Evolutionary conservation across 345 rosid genomes (phyloP).

Genomic region (Erysimum cheiranthoides): DNA sequence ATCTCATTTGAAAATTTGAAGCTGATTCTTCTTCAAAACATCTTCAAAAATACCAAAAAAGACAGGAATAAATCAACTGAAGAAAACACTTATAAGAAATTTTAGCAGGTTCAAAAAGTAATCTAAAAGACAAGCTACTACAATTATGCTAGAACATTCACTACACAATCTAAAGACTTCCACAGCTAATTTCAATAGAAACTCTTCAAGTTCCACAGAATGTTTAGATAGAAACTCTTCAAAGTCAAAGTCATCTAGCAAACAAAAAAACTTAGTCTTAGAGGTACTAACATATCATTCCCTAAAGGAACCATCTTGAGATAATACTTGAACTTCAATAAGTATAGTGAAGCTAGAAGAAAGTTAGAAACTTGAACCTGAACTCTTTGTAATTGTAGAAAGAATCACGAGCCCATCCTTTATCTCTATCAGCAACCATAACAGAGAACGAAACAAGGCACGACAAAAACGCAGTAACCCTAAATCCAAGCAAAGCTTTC

Average conservation of each 20-base stretch:
- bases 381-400: conserved; percentile 81
- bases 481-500: conserved; percentile 60
- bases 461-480: conserved; percentile 65
- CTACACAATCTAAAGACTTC: no score
- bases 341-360: neutral
- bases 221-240: no score
- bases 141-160: no score
- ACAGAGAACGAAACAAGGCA: conserved; percentile 78
- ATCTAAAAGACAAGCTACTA: no score
- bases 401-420: conserved; percentile 94
- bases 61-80: no score
- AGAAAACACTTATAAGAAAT: no score
- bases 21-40: no score
- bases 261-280: neutral
- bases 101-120: no score
- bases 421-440: conserved; percentile 79
- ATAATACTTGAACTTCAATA: neutral
- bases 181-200: no score
- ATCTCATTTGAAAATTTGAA: neutral
- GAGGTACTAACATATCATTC: neutral
- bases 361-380: conserved; percentile 55
- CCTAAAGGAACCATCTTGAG: neutral
- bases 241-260: neutral
- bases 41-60: no score
- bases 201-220: neutral